Evolutionary conservation across 2,329 filamentous ascomycete species (phyloP).

Genomic region (Aspergillus floridensis): DNA sequence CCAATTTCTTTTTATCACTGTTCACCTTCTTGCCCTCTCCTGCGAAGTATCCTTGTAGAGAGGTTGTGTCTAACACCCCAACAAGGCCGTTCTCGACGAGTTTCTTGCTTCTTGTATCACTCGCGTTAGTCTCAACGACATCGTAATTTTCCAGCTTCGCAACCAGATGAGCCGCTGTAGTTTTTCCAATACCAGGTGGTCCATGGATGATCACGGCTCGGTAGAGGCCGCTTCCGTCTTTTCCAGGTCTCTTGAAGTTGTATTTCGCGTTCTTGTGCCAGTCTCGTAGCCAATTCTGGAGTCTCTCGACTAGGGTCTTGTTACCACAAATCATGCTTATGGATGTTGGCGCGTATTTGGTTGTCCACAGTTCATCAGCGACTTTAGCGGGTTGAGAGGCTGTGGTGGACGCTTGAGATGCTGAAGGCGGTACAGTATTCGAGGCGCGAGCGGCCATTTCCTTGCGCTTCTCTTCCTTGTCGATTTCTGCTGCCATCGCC

Average conservation of each 20-base stretch:
- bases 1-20: slow-evolving; percentile 80
- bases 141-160: slow-evolving; percentile 92
- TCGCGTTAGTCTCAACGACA: slow-evolving; percentile 91
- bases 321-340: slow-evolving; percentile 92
- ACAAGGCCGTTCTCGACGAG: slow-evolving; percentile 84
- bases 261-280: slow-evolving; percentile 78
- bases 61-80: slow-evolving; percentile 91
- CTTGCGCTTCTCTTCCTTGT: slow-evolving; percentile 66
- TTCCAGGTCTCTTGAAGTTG: slow-evolving; percentile 76
- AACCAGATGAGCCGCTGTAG: slow-evolving; percentile 90
- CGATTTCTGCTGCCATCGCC: slow-evolving; percentile 79
- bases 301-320: slow-evolving; percentile 82
- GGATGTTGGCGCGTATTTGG: slow-evolving; percentile 86
- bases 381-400: slow-evolving; percentile 42
- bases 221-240: slow-evolving; percentile 78
- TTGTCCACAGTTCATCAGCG: slow-evolving; percentile 78
- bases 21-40: slow-evolving; percentile 79
- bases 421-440: slow-evolving; percentile 40
- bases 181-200: slow-evolving; percentile 95
- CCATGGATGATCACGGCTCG: slow-evolving; percentile 94
- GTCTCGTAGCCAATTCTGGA: slow-evolving; percentile 80
- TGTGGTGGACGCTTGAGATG: slow-evolving; percentile 48
- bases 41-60: slow-evolving; percentile 85
- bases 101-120: slow-evolving; percentile 93
- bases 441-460: slow-evolving; percentile 17